Evolutionary conservation across 2,329 filamentous ascomycete genomes (phyloP).

Genomic region (Bipolaris victoriae): DNA sequence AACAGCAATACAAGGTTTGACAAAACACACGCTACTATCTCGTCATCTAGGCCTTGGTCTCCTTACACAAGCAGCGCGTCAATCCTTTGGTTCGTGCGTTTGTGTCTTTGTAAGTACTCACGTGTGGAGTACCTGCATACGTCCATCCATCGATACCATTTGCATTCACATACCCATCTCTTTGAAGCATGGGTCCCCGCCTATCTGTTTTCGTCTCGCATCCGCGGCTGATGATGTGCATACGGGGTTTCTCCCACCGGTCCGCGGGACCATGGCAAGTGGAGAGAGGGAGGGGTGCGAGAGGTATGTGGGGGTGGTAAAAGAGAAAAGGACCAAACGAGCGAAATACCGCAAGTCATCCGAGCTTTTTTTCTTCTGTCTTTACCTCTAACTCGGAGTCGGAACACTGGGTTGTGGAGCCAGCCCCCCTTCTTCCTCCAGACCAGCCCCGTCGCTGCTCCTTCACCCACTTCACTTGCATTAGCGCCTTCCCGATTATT

Average conservation of each 20-base stretch:
- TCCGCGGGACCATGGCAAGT: constrained; percentile 4
- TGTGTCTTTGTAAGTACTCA: neutral
- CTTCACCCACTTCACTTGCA: too few species aligned
- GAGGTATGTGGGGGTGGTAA: neutral
- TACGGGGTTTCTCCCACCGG: neutral
- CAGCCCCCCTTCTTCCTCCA: neutral
- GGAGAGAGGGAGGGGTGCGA: neutral
- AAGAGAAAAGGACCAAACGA: neutral
- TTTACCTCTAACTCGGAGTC: neutral
- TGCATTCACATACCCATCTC: neutral
- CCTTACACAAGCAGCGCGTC: neutral
- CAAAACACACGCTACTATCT: neutral
- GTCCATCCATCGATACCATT: neutral
- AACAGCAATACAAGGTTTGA: neutral
- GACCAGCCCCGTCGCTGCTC: neutral
- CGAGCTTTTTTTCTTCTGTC: neutral
- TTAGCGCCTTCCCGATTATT: too few species aligned
- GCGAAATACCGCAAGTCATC: neutral
- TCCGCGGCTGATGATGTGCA: constrained; percentile 3
- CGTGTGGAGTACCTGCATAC: neutral
- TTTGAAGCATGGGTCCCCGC: neutral
- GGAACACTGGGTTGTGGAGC: constrained; percentile 3
- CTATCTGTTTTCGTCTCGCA: neutral
- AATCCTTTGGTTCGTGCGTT: neutral
- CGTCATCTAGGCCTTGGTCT: neutral